These are phyloP conservation scores for Alternaria infectoria DNA, from an alignment of 2,329 filamentous ascomycete genomes.

Conservation along the genomic window DNA sequence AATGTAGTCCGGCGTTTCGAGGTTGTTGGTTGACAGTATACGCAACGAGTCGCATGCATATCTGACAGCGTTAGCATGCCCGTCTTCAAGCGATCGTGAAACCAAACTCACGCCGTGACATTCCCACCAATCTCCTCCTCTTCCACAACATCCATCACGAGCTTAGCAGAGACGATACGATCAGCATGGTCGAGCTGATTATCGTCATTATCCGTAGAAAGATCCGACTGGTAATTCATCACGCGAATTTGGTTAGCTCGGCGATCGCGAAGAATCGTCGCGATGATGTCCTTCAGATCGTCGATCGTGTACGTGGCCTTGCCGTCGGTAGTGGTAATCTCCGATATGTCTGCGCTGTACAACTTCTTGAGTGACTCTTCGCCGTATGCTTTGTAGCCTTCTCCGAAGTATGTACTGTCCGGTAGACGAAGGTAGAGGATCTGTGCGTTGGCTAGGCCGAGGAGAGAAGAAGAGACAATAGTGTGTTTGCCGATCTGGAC, in stretches of 20 bases:
- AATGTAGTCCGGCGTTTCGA: constrained; percentile 2
- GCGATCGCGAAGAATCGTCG: constrained; percentile 19
- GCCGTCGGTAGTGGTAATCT: constrained; percentile 25
- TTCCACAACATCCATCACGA: constrained; percentile 33
- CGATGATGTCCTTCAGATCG: constrained; percentile 23
- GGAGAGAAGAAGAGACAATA: constrained; percentile 17
- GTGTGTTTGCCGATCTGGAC: constrained; percentile 12
- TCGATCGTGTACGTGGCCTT: constrained; percentile 28
- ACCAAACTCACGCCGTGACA: constrained; percentile 19
- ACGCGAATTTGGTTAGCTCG: constrained; percentile 26
- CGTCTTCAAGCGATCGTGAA: too few species aligned
- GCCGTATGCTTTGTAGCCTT: constrained; percentile 20
- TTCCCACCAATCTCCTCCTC: constrained; percentile 14
- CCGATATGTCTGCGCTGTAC: constrained; percentile 23
- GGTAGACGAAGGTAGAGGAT: constrained; percentile 38
- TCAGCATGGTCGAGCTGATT: constrained; percentile 33
- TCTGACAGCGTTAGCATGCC: constrained; percentile 10
- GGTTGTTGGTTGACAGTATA: background rate
- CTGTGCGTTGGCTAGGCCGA: constrained; percentile 22
- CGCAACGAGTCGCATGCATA: constrained; percentile 29
- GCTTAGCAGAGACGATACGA: constrained; percentile 31
- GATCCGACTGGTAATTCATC: constrained; percentile 26
- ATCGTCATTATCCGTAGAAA: constrained; percentile 16
- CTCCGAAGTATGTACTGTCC: constrained; percentile 26
- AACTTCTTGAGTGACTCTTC: constrained; percentile 29